Percentiles rank a stretch among this genome's conserved stretches.
phyloP scores from a whole-genome alignment of 2,329 filamentous ascomycete genomes.

The Triangularia verruculosa region DNA sequence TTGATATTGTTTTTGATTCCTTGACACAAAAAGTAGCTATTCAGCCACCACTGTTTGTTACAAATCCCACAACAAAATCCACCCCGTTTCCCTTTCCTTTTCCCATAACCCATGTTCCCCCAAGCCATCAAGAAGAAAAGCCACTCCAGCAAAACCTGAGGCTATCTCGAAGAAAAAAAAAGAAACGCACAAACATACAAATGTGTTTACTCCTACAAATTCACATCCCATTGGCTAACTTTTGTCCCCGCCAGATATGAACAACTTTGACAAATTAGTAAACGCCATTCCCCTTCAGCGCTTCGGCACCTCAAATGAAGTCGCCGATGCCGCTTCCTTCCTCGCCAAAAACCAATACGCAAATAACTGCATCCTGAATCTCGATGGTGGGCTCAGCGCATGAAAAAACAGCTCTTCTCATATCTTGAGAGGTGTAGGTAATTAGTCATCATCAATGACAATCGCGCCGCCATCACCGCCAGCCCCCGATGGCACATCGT shows the following conservation, averaged over 20 bases:
- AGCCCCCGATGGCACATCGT: conserved; percentile 41
- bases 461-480: conserved; percentile 50
- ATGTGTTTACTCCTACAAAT: background rate
- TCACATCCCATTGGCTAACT: background rate
- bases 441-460: conserved; percentile 62
- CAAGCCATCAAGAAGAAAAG: background rate
- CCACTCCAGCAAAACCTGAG: background rate
- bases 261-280: background rate
- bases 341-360: conserved; percentile 75
- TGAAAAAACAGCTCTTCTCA: background rate
- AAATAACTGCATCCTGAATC: conserved; percentile 81
- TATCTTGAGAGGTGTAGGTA: conserved; percentile 18
- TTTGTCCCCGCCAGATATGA: background rate
- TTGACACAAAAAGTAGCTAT: background rate
- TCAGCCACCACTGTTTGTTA: background rate
- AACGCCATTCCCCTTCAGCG: conserved; percentile 60
- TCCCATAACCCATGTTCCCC: background rate
- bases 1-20: background rate
- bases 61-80: too few species aligned
- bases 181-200: background rate
- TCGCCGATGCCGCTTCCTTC: conserved; percentile 80
- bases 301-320: conserved; percentile 66
- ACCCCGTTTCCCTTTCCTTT: background rate
- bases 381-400: conserved; percentile 78
- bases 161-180: background rate